These are phyloP conservation scores for Penicillium sclerotiorum DNA, from an alignment of 2,329 filamentous ascomycete genomes.

Conservation along the genomic window DNA sequence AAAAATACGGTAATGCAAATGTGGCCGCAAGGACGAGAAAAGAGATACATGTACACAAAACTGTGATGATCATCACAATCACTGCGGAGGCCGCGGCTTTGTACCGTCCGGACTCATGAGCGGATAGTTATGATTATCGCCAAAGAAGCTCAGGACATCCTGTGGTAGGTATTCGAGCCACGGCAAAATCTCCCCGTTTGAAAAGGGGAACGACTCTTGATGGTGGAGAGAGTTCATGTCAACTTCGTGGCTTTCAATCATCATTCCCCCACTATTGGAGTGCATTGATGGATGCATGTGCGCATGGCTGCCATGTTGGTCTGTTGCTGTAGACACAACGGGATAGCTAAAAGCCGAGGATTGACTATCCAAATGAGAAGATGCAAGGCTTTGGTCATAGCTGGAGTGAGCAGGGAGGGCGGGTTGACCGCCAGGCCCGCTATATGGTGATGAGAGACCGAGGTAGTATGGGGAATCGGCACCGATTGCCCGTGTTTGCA, in stretches of 20 bases:
- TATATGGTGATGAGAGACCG: conserved; percentile 52
- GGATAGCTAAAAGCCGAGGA: conserved; percentile 27
- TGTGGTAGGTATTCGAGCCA: conserved; percentile 75
- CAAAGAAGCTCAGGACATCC: conserved; percentile 63
- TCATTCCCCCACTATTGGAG: conserved; percentile 51
- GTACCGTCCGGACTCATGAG: conserved; percentile 36
- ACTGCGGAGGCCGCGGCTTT: conserved; percentile 25
- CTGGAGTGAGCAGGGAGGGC: conserved; percentile 28
- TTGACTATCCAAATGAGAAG: conserved; percentile 23
- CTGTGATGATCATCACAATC: conserved; percentile 9
- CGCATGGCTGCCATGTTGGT: conserved; percentile 15
- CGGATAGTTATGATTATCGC: conserved; percentile 38
- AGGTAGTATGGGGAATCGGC: conserved; percentile 45
- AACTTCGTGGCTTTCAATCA: conserved; percentile 76
- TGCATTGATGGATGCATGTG: conserved; percentile 25
- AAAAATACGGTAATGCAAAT: conserved; percentile 8
- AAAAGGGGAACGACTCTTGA: conserved; percentile 43
- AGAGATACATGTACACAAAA: conserved; percentile 20
- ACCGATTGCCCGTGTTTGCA: conserved; percentile 46
- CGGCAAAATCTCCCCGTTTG: conserved; percentile 65
- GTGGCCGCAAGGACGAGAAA: background rate
- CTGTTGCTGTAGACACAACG: conserved; percentile 19
- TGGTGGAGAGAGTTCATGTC: conserved; percentile 66
- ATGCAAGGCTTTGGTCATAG: conserved; percentile 24
- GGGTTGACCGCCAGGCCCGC: conserved; percentile 22